A percentile compares a stretch with the other conserved stretches of the same genome.
Conservation (phyloP, 1,139 yeast species). For the Lodderomyces metapsilosis region DNA sequence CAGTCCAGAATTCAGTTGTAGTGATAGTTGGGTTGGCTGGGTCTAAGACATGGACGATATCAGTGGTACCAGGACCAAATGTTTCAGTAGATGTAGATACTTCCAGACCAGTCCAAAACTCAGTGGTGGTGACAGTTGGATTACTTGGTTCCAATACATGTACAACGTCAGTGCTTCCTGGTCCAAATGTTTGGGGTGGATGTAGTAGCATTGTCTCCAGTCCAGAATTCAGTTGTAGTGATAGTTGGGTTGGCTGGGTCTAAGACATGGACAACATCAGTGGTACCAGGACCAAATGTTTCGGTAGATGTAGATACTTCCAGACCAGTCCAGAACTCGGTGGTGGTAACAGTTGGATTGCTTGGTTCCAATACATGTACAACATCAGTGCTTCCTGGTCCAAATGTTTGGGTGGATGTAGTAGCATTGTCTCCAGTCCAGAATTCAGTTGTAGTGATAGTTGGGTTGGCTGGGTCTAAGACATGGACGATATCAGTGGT, state of each 20-base stretch:
- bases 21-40: constrained; percentile 17
- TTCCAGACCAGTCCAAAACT: constrained; percentile 9
- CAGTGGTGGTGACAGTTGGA: constrained; percentile 10
- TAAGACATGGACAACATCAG: constrained; percentile 19
- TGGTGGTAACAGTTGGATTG: constrained; percentile 13
- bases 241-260: constrained; percentile 17
- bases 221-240: constrained; percentile 7
- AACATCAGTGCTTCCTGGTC: constrained; percentile 8
- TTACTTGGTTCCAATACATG: constrained; percentile 17
- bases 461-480: no score
- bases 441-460: no score
- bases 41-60: constrained; percentile 18
- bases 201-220: neutral
- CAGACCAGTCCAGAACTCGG: constrained; percentile 10
- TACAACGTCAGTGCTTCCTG: constrained; percentile 12
- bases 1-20: constrained; percentile 1
- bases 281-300: constrained; percentile 13
- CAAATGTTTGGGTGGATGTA: no score
- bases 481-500: no score
- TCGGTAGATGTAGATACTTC: constrained; percentile 10
- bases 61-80: constrained; percentile 14
- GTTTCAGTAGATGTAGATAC: constrained; percentile 12
- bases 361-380: constrained; percentile 17
- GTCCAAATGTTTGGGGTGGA: constrained; percentile 11
- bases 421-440: no score